Evolutionary conservation across 2,329 filamentous ascomycete species (phyloP), one percentile per base, ranked within the genome.

Genomic region (Curvularia eragrostidis): DNA sequence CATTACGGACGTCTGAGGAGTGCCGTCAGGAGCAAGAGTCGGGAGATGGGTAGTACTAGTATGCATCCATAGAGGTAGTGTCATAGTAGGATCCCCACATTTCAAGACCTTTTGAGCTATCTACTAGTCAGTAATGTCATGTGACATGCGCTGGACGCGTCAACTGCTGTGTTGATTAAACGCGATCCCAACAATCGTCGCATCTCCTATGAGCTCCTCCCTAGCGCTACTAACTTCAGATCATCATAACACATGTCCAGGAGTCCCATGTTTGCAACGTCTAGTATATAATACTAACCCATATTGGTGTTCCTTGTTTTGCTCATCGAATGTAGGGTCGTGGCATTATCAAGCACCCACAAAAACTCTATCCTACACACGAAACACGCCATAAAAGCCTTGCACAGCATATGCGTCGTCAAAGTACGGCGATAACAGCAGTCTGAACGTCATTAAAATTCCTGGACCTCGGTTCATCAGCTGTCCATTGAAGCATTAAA

Each of bases 321-420:
- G 34, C 15, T 7, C 15, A 36, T 18, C 34, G 15, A 13, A 18
- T 36, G 15, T 5, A 36, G 30, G 28, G 15, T 38, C 21, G 10
- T 43, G 18, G 30, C 24, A 19, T 39, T 30, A 46, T 26, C 19
- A 15, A 34, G 41, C 9, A 48, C 21, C 57, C 39, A 44, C 10
- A 34, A 5, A 54, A 49, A 39, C 39, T 30, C 44, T 32, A 7
- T n/a, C 30, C 53, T 19, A 52, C 52, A 48, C 56, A 48, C 48
- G 23, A 38, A 44, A n/a, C 13, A 48, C 43, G 38, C 53, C 24
- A 41, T 36, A 30, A 7, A 51, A 44, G 28, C 24, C 19, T 46
- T 23, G 34, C 47, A 36, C 15, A 6, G 10, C 21, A 10, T 3
- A 13, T 9, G 43, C 9, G 5, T 19, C 18, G 18, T 21, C 19